Conservation (phyloP, 768 basidiomycete genomes). For the Nidula microcarpa region DNA sequence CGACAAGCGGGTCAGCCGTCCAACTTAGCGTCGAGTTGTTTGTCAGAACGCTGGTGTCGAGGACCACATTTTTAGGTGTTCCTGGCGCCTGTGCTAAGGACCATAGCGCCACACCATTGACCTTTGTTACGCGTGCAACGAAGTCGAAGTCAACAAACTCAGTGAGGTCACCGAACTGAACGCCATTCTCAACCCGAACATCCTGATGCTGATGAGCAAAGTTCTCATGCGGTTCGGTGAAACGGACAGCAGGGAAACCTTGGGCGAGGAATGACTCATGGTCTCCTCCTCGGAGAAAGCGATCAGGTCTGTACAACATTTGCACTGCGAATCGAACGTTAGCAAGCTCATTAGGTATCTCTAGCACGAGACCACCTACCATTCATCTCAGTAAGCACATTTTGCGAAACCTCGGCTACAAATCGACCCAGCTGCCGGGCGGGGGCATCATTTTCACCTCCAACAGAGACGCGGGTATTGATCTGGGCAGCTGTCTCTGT, state of each 20-base stretch:
- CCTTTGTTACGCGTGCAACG: conserved; percentile 43
- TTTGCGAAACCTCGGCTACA: conserved; percentile 47
- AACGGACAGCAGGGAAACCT: conserved; percentile 52
- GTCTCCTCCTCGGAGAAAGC: conserved; percentile 56
- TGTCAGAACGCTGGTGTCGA: conserved; percentile 44
- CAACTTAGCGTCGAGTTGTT: conserved; percentile 54
- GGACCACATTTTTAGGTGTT: conserved; percentile 43
- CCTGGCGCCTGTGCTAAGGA: conserved; percentile 54
- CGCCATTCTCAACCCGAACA: conserved; percentile 42
- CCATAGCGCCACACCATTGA: conserved; percentile 52
- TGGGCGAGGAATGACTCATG: conserved; percentile 45
- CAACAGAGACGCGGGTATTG: conserved; percentile 31
- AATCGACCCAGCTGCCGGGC: conserved; percentile 50
- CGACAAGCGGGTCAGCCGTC: conserved; percentile 33
- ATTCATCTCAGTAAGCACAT: conserved; percentile 44
- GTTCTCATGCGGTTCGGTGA: conserved; percentile 55
- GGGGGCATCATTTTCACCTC: conserved; percentile 53
- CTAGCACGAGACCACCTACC: conserved; percentile 27
- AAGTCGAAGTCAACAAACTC: conserved; percentile 56
- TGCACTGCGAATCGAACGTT: conserved; percentile 30
- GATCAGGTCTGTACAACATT: conserved; percentile 47
- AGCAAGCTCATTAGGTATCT: not conserved
- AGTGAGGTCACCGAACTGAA: conserved; percentile 53
- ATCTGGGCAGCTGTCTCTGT: conserved; percentile 35
- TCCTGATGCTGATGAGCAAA: conserved; percentile 60